Evolutionary conservation across 805 yeast genomes (phyloP).

Genomic region (Ogataea haglerorum): DNA sequence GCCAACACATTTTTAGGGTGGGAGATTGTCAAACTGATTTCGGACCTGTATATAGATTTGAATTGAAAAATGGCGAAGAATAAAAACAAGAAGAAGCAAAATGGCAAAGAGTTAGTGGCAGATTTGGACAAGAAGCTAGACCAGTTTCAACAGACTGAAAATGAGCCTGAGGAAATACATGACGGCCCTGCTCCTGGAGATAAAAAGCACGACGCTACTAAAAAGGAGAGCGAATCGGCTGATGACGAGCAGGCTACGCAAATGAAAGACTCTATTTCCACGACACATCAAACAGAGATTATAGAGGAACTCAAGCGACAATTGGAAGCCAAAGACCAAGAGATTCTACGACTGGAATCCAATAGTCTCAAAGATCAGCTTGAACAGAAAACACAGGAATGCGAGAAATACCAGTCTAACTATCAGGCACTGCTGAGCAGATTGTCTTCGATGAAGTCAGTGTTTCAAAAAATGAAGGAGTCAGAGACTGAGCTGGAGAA

Average conservation of each 20-base stretch:
- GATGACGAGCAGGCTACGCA: neutral
- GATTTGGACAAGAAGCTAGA: too few species aligned
- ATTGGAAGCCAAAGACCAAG: slow-evolving; percentile 7
- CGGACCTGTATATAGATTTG: neutral
- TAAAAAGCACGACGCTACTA: neutral
- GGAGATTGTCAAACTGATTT: neutral
- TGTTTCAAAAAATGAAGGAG: slow-evolving; percentile 71
- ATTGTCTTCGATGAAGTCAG: slow-evolving; percentile 68
- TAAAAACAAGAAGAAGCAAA: slow-evolving; percentile 6
- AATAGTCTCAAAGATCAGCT: slow-evolving; percentile 29
- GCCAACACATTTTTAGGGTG: slow-evolving; percentile 5
- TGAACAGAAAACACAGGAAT: slow-evolving; percentile 42
- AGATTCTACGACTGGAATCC: neutral
- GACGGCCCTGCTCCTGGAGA: neutral
- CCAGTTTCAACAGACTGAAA: neutral
- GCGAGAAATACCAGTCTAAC: slow-evolving; percentile 54
- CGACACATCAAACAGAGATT: neutral
- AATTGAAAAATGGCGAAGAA: slow-evolving; percentile 5
- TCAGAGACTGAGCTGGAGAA: slow-evolving; percentile 60
- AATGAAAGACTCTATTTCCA: neutral
- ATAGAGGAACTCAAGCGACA: slow-evolving; percentile 2
- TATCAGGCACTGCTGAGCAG: slow-evolving; percentile 61
- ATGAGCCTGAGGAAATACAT: neutral
- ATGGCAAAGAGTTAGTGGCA: neutral
- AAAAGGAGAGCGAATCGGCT: neutral